A percentile compares a stretch with the other conserved stretches of the same genome.
These are phyloP conservation scores for Neotropicomus parvogracilis DNA, from an alignment of 1,284 basidiomycete species.

Conservation along the genomic window DNA sequence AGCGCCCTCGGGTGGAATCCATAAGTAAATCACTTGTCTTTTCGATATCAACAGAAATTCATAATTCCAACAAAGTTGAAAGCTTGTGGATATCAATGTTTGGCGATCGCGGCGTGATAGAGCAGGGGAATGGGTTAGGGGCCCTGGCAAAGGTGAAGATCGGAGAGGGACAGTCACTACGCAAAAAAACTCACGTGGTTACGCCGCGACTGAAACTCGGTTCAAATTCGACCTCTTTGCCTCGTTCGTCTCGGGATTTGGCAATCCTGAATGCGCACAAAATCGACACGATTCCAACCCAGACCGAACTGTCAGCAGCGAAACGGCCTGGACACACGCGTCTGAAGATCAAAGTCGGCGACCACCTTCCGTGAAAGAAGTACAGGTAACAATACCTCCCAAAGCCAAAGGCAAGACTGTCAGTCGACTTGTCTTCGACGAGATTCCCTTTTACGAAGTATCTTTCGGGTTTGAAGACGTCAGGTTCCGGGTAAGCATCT, in stretches of 20 bases:
- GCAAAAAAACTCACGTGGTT: slow-evolving; percentile 9
- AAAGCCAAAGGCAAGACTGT: slow-evolving; percentile 40
- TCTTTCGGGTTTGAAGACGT: slow-evolving; percentile 41
- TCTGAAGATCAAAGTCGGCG: background rate
- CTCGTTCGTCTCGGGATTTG: slow-evolving; percentile 17
- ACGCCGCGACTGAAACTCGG: slow-evolving; percentile 18
- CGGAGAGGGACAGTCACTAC: background rate
- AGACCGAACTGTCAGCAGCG: slow-evolving; percentile 25
- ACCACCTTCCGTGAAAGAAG: background rate
- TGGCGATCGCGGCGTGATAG: slow-evolving; percentile 8
- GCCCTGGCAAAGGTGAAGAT: slow-evolving; percentile 9
- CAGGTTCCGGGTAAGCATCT: slow-evolving; percentile 37
- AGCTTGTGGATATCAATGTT: slow-evolving; percentile 8
- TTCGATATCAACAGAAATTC: background rate
- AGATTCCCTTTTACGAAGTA: slow-evolving; percentile 28
- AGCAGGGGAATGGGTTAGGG: slow-evolving; percentile 25
- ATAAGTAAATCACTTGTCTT: no score
- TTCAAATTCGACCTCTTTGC: slow-evolving; percentile 19
- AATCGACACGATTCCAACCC: slow-evolving; percentile 23
- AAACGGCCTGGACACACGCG: slow-evolving; percentile 30
- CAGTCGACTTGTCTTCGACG: slow-evolving; percentile 35
- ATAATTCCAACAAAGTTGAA: background rate
- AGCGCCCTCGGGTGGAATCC: no score
- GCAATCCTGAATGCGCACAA: slow-evolving; percentile 22
- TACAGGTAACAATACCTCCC: slow-evolving; percentile 30